Base-by-base conservation (phyloP, 768 basidiomycete species). In the Strobilomyces echinocephalus region DNA sequence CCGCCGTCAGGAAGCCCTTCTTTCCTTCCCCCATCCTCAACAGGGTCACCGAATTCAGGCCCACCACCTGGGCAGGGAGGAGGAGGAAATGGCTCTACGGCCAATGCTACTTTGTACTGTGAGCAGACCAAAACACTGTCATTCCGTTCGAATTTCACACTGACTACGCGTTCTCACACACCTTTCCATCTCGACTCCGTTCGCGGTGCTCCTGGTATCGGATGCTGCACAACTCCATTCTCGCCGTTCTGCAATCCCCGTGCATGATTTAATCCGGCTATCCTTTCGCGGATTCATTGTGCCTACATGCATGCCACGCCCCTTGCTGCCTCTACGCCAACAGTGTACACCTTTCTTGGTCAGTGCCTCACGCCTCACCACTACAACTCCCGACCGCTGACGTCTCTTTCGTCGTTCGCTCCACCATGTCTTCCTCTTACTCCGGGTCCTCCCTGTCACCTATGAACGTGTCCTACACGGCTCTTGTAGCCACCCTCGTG, bases 401-500 rank as follows among this genome's bases (percentile, higher is more conserved):
- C 52, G 2, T 39, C 24, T 10, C n/a, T 20, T 20, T 33, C 33
- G n/a, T 18, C 30, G 15, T 44, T 20, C 44, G 21, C 46, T 10
- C 34, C 34, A 12, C 9, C 43, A 70, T 68, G 66, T 59, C 68
- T n/a, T 42, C 60, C 14, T 2, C 54, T 9, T 0, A 10, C 3
- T 31, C 54, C 26, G 58, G 55, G 2, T 39, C 55, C 1, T 4
- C 40, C 2, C 24, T 59, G 28, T 4, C 44, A 0, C 46, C 66
- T 2, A 9, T 50, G 38, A 46, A 60, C 16, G 28, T 49, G n/a
- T 69, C 68, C 0, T 73, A 63, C 60, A 77, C 78, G 5, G 78
- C 80, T 56, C 74, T 80, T 46, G 16, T 52, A 74, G 85, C 85
- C 3, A 87, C 86, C 2, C 78, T 87, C 47, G 77, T 87, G 54